Evolutionary conservation across 2,329 filamentous ascomycete species (phyloP), one percentile per base, ranked within the genome.

Genomic region (Biscogniauxia sp.): DNA sequence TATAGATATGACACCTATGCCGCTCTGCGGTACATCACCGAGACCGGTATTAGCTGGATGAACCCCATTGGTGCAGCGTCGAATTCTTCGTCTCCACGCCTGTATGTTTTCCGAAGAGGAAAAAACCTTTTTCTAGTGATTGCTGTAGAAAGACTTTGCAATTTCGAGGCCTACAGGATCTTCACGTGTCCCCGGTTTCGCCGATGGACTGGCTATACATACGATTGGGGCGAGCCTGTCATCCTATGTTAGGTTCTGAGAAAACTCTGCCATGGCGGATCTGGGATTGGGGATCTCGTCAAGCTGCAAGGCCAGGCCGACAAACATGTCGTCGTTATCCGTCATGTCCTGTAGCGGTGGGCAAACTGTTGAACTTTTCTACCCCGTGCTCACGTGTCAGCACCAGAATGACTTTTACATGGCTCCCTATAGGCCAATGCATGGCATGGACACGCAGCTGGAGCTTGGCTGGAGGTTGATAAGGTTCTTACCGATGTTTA

Each of bases 401-500:
- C 23, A 23, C 23, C 23, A 23, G 2, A 32, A 13, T 32, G 28
- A 9, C 7, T 32, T 9, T 32, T 32, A 32, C 11, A 32, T 7
- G 7, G 7, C 11, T 9, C 28, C 2, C 11, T 45, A 45, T n/a
- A 5, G 37, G 17, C 37, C 13, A 17, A n/a, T 45, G 13, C 11
- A 3, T 17, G 37, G 37, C 17, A 13, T 17, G 37, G 15, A 45
- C 5, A 45, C 13, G 11, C 37, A 6, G 37, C 15, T 32, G 28
- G 28, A 17, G 2, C 37, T 45, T 45, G 37, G 28, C 28, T 17
- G 37, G 15, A 45, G 37, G 37, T 45, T 20, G 28, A 55, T 51
- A 50, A 20, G 23, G 13, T 49, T 58, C 52, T 59, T 53, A 52
- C 54, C 51, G 55, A 51, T 57, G 62, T 62, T 65, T 65, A 65